These are phyloP conservation scores for Collybia mongolica DNA, from an alignment of 768 basidiomycete genomes.

Conservation along the genomic window DNA sequence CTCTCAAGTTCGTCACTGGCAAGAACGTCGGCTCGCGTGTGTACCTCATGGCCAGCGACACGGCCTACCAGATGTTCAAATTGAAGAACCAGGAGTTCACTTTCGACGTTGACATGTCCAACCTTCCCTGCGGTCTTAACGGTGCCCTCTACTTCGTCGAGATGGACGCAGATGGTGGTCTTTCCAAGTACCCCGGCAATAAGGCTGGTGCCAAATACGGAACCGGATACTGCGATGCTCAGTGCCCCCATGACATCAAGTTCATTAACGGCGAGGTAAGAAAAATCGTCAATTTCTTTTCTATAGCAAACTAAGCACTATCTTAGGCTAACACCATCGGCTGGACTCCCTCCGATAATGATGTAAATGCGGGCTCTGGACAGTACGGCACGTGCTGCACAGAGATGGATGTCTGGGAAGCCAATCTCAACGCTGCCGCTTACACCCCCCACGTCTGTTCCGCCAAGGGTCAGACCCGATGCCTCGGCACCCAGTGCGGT, in stretches of 20 bases:
- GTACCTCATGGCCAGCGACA: constrained; percentile 34
- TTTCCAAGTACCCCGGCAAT: constrained; percentile 44
- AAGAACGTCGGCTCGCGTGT: constrained; percentile 36
- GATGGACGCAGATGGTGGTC: constrained; percentile 60
- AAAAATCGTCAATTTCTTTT: neutral
- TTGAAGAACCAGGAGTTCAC: constrained; percentile 44
- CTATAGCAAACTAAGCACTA: neutral
- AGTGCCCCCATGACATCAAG: constrained; percentile 63
- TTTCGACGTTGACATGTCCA: constrained; percentile 47
- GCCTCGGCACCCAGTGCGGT: constrained; percentile 29
- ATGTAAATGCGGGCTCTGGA: constrained; percentile 37
- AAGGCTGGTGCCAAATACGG: constrained; percentile 57
- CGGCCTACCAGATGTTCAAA: constrained; percentile 35
- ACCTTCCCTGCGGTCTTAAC: constrained; percentile 43
- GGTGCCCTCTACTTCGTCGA: constrained; percentile 61
- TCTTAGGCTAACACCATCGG: constrained; percentile 34
- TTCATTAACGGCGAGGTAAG: constrained; percentile 57
- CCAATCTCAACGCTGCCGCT: constrained; percentile 38
- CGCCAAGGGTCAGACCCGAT: constrained; percentile 26
- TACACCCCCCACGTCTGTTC: constrained; percentile 41
- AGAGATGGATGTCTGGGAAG: constrained; percentile 47
- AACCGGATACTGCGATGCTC: constrained; percentile 63
- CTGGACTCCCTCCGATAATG: constrained; percentile 28
- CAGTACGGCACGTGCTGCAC: constrained; percentile 35
- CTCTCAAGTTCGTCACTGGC: constrained; percentile 47